Evolutionary conservation across 495 filamentous ascomycete genomes (phyloP).

Genomic region (Venustampulla echinocandica): DNA sequence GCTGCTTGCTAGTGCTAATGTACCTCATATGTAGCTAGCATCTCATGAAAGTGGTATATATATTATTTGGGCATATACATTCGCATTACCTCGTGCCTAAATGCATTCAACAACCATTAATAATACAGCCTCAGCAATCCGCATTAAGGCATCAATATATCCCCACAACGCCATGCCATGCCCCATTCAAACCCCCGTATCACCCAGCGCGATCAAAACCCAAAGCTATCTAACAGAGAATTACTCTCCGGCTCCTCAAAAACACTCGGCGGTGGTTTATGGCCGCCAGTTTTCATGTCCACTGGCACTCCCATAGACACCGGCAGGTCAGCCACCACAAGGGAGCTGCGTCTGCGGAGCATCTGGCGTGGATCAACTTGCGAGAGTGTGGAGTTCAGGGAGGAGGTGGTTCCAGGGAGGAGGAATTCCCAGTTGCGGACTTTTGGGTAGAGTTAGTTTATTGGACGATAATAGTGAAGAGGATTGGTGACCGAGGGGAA

Average conservation of each 20-base stretch:
- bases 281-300: conserved; percentile 33
- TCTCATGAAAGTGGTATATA: too few relatives aligned
- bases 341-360: conserved; percentile 60
- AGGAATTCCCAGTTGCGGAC: conserved; percentile 88
- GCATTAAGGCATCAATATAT: neutral
- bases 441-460: conserved; percentile 14
- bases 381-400: conserved; percentile 20
- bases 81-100: neutral
- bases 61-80: neutral
- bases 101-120: neutral
- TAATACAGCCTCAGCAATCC: too few relatives aligned
- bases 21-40: conserved; percentile 69
- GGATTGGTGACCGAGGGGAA: too few relatives aligned
- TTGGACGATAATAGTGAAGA: neutral
- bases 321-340: conserved; percentile 76
- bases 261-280: conserved; percentile 62
- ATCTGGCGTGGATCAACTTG: conserved; percentile 54
- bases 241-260: conserved; percentile 89
- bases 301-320: conserved; percentile 18
- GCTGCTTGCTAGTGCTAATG: conserved; percentile 65
- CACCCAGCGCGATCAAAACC: conserved; percentile 37
- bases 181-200: neutral
- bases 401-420: conserved; percentile 33
- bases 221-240: conserved; percentile 72
- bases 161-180: neutral